These are phyloP conservation scores for Aureobasidium namibiae DNA, from an alignment of 2,329 filamentous ascomycete species.

Conservation along the genomic window DNA sequence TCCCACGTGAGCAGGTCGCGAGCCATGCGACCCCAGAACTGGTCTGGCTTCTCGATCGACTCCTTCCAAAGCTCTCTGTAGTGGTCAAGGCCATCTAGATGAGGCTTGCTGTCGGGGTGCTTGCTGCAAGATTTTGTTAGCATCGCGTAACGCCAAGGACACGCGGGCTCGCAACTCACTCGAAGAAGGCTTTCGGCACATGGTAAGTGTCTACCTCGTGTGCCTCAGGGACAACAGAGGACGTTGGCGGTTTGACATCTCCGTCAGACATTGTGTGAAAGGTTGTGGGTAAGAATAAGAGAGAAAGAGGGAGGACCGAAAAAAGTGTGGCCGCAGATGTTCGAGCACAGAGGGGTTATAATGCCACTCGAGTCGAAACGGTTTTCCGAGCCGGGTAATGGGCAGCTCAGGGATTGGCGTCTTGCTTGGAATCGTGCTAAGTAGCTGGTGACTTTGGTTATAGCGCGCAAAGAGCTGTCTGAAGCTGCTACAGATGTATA, in stretches of 20 bases:
- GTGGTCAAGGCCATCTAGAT: constrained; percentile 51
- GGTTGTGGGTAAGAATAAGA: not conserved
- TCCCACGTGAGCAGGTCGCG: constrained; percentile 88
- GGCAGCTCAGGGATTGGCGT: not conserved
- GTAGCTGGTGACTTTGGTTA: not conserved
- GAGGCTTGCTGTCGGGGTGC: constrained; percentile 49
- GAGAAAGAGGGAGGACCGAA: not conserved
- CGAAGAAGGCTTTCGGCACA: constrained; percentile 48
- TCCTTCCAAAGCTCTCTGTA: constrained; percentile 62
- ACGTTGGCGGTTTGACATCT: constrained; percentile 28
- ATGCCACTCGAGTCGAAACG: not conserved
- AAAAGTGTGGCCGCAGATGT: not conserved
- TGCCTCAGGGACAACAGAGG: constrained; percentile 61
- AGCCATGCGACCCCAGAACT: constrained; percentile 82
- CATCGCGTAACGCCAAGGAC: not conserved
- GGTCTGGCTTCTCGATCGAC: constrained; percentile 80
- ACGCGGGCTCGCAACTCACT: constrained; percentile 23
- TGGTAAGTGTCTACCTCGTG: constrained; percentile 67
- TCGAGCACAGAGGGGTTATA: not conserved
- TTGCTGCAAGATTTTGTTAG: constrained; percentile 36
- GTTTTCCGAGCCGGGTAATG: constrained; percentile 5
- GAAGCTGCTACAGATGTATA: constrained; percentile 2
- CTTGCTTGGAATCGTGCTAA: not conserved
- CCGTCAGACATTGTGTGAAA: constrained; percentile 37
- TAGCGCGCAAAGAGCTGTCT: not conserved